Percentiles rank a stretch among this genome's conserved stretches.
These are phyloP conservation scores for Prosopis cineraria DNA, from an alignment of 306 rosid species.

Conservation along the genomic window DNA sequence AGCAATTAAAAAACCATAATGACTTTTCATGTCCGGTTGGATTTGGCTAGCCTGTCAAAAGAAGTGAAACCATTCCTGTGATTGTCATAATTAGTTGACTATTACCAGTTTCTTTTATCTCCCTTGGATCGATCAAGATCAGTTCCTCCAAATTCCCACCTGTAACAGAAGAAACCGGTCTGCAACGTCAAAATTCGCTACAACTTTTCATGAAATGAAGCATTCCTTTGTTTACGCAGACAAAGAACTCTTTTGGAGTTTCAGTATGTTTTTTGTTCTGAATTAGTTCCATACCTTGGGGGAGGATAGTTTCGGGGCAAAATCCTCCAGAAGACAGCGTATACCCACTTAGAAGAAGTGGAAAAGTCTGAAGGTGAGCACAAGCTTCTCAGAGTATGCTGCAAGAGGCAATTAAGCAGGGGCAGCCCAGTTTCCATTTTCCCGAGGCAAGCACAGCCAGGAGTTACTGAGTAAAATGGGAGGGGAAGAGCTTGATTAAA, in stretches of 20 bases:
- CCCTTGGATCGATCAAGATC: constrained; percentile 85
- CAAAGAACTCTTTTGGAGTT: not conserved
- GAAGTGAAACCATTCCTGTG: not conserved
- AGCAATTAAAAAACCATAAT: constrained; percentile 10
- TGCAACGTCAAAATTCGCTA: constrained; percentile 22
- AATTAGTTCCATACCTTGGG: constrained; percentile 58
- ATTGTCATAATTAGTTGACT: constrained; percentile 17
- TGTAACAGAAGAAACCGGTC: constrained; percentile 32
- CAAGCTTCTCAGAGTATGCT: constrained; percentile 66
- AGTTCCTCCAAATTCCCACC: constrained; percentile 91
- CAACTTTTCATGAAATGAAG: not conserved
- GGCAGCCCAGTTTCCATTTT: constrained; percentile 78
- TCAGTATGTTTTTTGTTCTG: not conserved
- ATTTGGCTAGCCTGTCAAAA: not conserved
- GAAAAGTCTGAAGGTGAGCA: constrained; percentile 63
- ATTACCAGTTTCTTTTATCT: constrained; percentile 87
- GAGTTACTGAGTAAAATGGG: constrained; percentile 17
- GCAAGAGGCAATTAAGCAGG: constrained; percentile 75
- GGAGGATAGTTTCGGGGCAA: constrained; percentile 90
- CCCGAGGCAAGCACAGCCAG: constrained; percentile 7
- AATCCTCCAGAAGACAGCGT: constrained; percentile 86
- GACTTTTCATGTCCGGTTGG: not conserved
- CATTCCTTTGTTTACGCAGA: not conserved
- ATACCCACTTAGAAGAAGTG: constrained; percentile 81
- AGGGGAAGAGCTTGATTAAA: constrained; percentile 33